Percentiles rank a stretch among this genome's conserved stretches.
These are phyloP conservation scores for Coniochaeta ligniaria DNA, from an alignment of 2,329 filamentous ascomycete species.

Conservation along the genomic window DNA sequence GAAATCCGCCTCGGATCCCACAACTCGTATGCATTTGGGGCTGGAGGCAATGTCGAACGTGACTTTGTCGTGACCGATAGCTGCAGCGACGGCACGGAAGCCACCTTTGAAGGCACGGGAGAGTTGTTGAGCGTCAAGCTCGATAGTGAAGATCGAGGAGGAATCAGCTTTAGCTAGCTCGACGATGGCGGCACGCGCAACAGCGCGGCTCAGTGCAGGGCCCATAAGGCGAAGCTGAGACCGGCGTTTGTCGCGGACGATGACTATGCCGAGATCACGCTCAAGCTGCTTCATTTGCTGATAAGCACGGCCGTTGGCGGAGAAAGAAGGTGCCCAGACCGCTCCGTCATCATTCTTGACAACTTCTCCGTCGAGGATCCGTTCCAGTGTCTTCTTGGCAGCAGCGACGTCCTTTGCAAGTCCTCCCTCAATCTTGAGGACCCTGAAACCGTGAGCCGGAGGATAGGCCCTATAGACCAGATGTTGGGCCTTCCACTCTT, in stretches of 20 bases:
- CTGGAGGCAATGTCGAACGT: conserved; percentile 23
- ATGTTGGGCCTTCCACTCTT: background rate
- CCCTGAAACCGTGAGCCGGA: conserved; percentile 14
- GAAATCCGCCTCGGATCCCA: conserved; percentile 14
- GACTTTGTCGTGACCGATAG: conserved; percentile 4
- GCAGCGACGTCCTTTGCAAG: conserved; percentile 18
- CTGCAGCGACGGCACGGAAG: too few relatives aligned
- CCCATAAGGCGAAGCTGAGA: background rate
- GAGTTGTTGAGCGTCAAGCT: background rate
- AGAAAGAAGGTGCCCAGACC: background rate
- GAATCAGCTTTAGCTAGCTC: background rate
- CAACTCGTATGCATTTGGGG: conserved; percentile 23
- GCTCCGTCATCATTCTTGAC: background rate
- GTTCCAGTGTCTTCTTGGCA: background rate
- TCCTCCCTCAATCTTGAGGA: background rate
- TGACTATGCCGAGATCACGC: background rate
- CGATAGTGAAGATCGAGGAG: too few relatives aligned
- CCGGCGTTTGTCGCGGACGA: background rate
- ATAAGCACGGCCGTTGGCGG: background rate
- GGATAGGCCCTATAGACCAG: too few relatives aligned
- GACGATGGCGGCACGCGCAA: background rate
- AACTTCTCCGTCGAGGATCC: background rate
- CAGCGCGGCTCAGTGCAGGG: background rate
- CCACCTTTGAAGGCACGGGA: background rate
- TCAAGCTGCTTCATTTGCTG: background rate